Base-by-base conservation (phyloP, 106 monocot genomes). In the Platanthera guangdongensis region DNA sequence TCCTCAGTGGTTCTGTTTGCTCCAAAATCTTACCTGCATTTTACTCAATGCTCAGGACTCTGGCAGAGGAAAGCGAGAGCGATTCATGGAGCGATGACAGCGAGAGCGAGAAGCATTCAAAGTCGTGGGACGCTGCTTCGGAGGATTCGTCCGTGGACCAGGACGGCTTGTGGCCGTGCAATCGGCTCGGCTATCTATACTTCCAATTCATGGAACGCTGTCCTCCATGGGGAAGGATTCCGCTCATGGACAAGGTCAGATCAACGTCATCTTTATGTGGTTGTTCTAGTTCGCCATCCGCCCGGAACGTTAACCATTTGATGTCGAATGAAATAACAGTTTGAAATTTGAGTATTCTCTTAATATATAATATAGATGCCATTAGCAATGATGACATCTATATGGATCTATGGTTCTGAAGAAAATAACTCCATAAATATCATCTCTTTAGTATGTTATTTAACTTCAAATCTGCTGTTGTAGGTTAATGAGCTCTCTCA, bases 181-280 rank as follows among this genome's bases (percentile, higher is more conserved):
- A 84, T 11, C 83, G 79, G 5, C 57, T 75, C 0, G 94, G 94
- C 52, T 80, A 90, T 53, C 57, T 93, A 25, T 94, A 87, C 68
- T 82, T 87, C n/a, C 89, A 97, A 46, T 88, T 85, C 78, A 71
- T 94, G 25, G 97, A 94, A 39, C 69, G 32, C 14, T 72, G 72
- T 57, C 78, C 89, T 68, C 97, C 97, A 22, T 85, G 83, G 74
- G 81, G 57, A 67, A 87, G 97, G 81, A 68, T 87, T 6, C 97
- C 97, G 8, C 83, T 97, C 11, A 77, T 80, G 48, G 83, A 85
- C 72, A 97, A 88, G 91, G 95, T 89, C 80, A 28, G 21, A 13
- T 6, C 21, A 68, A 14, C 53, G 0, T 4, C 21, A 46, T 19
- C n/a, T n/a, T 9, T 80, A 63, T 70, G 7, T 39, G 47, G 46